Evolutionary conservation across 2,329 filamentous ascomycete species (phyloP).

Genomic region (Thielaviopsis populi): DNA sequence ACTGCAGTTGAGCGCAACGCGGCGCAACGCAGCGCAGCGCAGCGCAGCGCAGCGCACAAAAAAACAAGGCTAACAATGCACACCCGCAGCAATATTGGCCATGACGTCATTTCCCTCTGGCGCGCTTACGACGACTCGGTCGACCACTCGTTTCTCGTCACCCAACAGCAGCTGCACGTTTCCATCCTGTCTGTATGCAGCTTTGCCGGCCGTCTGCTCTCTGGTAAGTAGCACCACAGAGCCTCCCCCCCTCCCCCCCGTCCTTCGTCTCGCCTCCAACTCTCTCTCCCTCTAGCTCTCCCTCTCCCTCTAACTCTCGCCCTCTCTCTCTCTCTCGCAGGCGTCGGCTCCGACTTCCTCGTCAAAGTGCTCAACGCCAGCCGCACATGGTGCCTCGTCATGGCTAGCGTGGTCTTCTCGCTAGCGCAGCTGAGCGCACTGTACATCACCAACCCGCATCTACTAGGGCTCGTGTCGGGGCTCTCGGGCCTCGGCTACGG

Average conservation of each 20-base stretch:
- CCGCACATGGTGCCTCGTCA: slow-evolving; percentile 79
- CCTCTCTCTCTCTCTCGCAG: slow-evolving; percentile 27
- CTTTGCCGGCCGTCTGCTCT: slow-evolving; percentile 65
- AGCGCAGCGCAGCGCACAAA: neutral
- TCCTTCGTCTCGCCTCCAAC: too few relatives aligned
- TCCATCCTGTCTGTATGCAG: slow-evolving; percentile 83
- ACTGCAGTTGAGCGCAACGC: too few relatives aligned
- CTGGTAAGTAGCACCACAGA: slow-evolving; percentile 40
- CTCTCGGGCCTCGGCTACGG: slow-evolving; percentile 84
- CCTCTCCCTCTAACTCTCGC: neutral
- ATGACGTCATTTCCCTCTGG: slow-evolving; percentile 79
- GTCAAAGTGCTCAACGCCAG: slow-evolving; percentile 67
- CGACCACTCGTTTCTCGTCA: slow-evolving; percentile 57
- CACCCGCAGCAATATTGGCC: slow-evolving; percentile 69
- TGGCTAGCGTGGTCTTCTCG: slow-evolving; percentile 63
- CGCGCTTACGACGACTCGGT: slow-evolving; percentile 63
- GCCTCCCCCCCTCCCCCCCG: neutral
- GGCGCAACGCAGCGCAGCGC: too few relatives aligned
- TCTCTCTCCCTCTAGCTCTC: slow-evolving; percentile 17
- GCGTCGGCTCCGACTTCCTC: slow-evolving; percentile 81
- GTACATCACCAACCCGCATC: slow-evolving; percentile 58
- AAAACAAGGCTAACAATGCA: neutral
- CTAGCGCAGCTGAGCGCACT: slow-evolving; percentile 65
- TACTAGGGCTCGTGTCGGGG: slow-evolving; percentile 62
- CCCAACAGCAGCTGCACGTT: slow-evolving; percentile 79